These are phyloP conservation scores for Penicillium sp. DNA, from an alignment of 2,329 filamentous ascomycete genomes.

Conservation along the genomic window DNA sequence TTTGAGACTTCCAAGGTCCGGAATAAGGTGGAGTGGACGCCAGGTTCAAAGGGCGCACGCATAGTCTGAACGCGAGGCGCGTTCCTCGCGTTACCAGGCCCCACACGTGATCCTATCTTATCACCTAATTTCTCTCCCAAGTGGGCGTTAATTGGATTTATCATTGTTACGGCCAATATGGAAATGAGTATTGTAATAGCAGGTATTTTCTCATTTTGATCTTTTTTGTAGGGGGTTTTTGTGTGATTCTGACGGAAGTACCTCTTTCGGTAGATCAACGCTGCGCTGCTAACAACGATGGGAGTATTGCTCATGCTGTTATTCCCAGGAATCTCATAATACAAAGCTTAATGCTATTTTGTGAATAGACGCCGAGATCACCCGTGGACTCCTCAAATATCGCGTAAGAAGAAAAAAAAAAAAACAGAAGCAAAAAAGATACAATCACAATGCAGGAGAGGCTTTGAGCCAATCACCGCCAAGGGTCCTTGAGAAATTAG, in stretches of 20 bases:
- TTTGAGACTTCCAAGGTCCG: slow-evolving; percentile 8
- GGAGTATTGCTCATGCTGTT: slow-evolving; percentile 23
- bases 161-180: background rate
- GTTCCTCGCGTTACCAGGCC: slow-evolving; percentile 25
- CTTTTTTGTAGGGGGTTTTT: background rate
- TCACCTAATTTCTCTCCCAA: background rate
- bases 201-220: background rate
- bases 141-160: background rate
- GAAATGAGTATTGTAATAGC: too few species aligned
- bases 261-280: background rate
- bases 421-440: slow-evolving; percentile 6
- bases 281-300: slow-evolving; percentile 1
- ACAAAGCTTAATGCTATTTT: slow-evolving; percentile 11
- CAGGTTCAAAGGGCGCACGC: slow-evolving; percentile 19
- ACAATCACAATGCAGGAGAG: slow-evolving; percentile 1
- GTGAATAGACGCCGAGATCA: slow-evolving; percentile 11
- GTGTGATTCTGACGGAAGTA: background rate
- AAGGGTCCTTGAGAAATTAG: background rate
- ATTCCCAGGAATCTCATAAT: slow-evolving; percentile 15
- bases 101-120: slow-evolving; percentile 24
- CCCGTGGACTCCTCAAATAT: slow-evolving; percentile 8
- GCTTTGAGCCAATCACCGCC: background rate
- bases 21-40: slow-evolving; percentile 1
- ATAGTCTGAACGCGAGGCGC: slow-evolving; percentile 26
- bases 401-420: background rate